These are phyloP conservation scores for Diaporthe helianthi DNA, from an alignment of 2,329 filamentous ascomycete genomes.

Conservation along the genomic window DNA sequence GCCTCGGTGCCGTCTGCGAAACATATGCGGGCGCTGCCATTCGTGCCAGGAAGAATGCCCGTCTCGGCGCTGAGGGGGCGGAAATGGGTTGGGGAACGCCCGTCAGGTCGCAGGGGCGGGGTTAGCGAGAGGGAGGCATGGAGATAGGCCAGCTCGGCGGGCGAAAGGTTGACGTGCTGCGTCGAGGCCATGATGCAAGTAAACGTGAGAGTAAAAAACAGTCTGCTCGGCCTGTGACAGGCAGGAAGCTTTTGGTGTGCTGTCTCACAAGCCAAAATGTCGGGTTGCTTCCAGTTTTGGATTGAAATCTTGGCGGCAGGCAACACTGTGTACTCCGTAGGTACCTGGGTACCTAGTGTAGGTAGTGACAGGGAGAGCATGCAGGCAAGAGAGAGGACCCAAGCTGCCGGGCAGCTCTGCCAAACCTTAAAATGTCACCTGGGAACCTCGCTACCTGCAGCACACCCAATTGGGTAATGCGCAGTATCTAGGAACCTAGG, in stretches of 20 bases:
- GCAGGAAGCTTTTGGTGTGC: not conserved
- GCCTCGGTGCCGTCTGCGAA: conserved; percentile 96
- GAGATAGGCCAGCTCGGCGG: conserved; percentile 94
- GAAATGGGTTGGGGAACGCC: conserved; percentile 83
- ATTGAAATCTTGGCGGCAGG: conserved; percentile 31
- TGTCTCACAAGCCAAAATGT: not conserved
- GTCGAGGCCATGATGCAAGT: conserved; percentile 62
- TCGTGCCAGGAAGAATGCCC: conserved; percentile 85
- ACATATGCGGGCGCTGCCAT: conserved; percentile 91
- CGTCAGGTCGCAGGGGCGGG: conserved; percentile 90
- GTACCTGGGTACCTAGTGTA: too few species aligned
- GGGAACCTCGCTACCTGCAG: not conserved
- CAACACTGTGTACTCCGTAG: not conserved
- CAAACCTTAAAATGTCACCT: not conserved
- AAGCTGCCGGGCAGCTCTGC: not conserved
- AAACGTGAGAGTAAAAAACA: not conserved
- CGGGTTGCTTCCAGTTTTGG: conserved; percentile 1
- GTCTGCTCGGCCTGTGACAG: not conserved
- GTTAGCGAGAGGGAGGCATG: conserved; percentile 82
- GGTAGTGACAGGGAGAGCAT: not conserved
- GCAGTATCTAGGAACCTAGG: too few species aligned
- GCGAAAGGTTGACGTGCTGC: conserved; percentile 81
- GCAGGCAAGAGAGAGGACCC: conserved; percentile 2
- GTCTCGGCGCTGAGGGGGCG: conserved; percentile 90
- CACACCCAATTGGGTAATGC: not conserved